A percentile compares a stretch with the other conserved stretches of the same genome.
phyloP scores from a whole-genome alignment of 2,329 filamentous ascomycete genomes.

The Ophiostoma ips region DNA sequence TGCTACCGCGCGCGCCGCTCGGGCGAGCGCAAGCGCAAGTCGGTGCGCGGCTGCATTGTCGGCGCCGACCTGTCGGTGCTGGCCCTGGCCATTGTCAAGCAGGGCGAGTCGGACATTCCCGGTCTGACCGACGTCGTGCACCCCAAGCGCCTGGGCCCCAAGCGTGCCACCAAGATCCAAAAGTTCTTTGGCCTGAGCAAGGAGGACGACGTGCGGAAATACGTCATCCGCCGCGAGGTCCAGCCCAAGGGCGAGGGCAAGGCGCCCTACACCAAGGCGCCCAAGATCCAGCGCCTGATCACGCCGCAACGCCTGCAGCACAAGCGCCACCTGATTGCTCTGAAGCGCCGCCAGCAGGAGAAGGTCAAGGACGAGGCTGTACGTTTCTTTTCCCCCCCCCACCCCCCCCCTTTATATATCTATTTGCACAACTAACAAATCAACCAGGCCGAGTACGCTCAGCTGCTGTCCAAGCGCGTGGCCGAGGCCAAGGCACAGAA shows the following conservation, averaged over 20 bases:
- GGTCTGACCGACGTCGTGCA: conserved; percentile 95
- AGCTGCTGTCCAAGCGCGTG: conserved; percentile 93
- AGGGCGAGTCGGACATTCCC: conserved; percentile 87
- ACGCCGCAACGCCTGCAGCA: conserved; percentile 99
- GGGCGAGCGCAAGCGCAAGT: conserved; percentile 99
- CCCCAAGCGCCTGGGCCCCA: conserved; percentile 98
- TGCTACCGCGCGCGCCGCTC: conserved; percentile 98
- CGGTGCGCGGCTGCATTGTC: conserved; percentile 97
- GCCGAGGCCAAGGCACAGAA: conserved; percentile 89
- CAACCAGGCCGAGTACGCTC: conserved; percentile 89
- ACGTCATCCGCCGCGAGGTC: conserved; percentile 98
- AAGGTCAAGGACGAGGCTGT: conserved; percentile 98
- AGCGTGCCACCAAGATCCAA: conserved; percentile 99
- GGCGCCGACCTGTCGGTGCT: conserved; percentile 90
- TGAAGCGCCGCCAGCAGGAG: conserved; percentile 97
- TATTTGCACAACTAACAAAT: neutral
- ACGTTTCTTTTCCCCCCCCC: conserved; percentile 39
- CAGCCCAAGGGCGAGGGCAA: conserved; percentile 96
- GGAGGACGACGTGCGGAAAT: conserved; percentile 99
- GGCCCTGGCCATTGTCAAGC: conserved; percentile 92
- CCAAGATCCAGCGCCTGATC: conserved; percentile 98
- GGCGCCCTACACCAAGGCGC: conserved; percentile 98
- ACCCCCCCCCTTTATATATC: neutral
- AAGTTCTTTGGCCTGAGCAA: conserved; percentile 99
- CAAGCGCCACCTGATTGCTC: conserved; percentile 95